Evolutionary conservation across 352 stramenopile genomes (phyloP).

Genomic region (Pythium brachiatum): DNA sequence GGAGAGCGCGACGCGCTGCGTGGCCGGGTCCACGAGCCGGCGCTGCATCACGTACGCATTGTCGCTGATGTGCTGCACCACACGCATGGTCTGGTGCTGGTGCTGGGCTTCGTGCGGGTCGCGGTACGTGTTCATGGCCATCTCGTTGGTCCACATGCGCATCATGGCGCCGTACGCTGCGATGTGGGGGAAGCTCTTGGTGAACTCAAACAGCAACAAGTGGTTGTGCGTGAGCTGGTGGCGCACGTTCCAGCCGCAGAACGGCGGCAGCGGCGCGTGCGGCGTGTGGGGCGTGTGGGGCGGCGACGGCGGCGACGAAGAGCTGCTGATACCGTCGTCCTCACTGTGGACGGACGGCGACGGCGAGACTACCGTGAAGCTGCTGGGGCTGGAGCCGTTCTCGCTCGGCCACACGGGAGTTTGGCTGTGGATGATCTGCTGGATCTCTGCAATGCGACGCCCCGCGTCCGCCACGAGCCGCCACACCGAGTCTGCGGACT

Average conservation of each 20-base stretch:
- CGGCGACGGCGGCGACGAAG: constrained; percentile 1
- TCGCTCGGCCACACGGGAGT: background rate
- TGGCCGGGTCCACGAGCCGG: constrained; percentile 15
- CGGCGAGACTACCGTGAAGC: constrained; percentile 7
- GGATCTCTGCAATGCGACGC: constrained; percentile 12
- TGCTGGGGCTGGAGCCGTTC: background rate
- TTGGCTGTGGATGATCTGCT: constrained; percentile 15
- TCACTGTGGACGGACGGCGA: constrained; percentile 5
- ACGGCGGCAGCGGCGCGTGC: constrained; percentile 18
- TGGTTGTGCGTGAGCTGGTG: constrained; percentile 18
- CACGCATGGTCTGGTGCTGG: constrained; percentile 14
- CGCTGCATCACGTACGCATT: constrained; percentile 28
- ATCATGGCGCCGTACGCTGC: constrained; percentile 19
- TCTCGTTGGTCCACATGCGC: constrained; percentile 29
- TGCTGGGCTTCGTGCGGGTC: background rate
- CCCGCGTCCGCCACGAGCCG: constrained; percentile 23
- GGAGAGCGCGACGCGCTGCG: constrained; percentile 13
- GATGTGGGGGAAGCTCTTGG: constrained; percentile 30
- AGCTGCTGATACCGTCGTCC: constrained; percentile 8
- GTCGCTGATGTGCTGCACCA: constrained; percentile 26
- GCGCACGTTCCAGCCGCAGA: constrained; percentile 30
- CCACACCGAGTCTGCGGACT: constrained; percentile 25
- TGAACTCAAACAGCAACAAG: constrained; percentile 16
- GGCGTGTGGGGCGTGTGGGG: background rate
- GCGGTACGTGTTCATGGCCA: constrained; percentile 21